A percentile compares a stretch with the other conserved stretches of the same genome.
Evolutionary conservation across 2,329 filamentous ascomycete species (phyloP).

Genomic region (Fusarium clavum): DNA sequence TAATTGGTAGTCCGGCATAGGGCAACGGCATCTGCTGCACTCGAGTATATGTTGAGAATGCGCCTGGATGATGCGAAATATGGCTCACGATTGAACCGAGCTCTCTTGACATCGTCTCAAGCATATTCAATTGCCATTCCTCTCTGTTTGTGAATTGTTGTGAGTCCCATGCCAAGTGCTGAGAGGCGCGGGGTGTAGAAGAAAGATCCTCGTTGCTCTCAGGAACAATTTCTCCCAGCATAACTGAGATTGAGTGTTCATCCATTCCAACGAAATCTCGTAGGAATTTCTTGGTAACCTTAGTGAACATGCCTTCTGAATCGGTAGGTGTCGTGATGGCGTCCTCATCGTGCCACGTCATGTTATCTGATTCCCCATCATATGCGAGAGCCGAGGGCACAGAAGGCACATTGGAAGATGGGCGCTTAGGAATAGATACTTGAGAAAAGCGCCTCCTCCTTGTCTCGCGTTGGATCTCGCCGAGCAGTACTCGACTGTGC

Average conservation of each 20-base stretch:
- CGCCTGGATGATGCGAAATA: slow-evolving; percentile 82
- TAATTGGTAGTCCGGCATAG: slow-evolving; percentile 81
- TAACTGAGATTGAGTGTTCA: slow-evolving; percentile 82
- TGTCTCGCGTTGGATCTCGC: slow-evolving; percentile 91
- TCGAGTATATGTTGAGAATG: slow-evolving; percentile 83
- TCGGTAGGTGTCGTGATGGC: slow-evolving; percentile 59
- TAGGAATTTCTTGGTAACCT: slow-evolving; percentile 87
- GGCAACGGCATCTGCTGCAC: slow-evolving; percentile 74
- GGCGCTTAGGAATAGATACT: slow-evolving; percentile 55
- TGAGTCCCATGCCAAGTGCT: slow-evolving; percentile 46
- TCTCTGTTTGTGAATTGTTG: slow-evolving; percentile 52
- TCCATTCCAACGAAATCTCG: slow-evolving; percentile 92
- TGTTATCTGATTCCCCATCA: slow-evolving; percentile 53
- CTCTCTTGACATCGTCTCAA: slow-evolving; percentile 88
- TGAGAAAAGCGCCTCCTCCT: slow-evolving; percentile 73
- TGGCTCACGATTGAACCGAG: slow-evolving; percentile 86
- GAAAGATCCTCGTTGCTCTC: slow-evolving; percentile 60
- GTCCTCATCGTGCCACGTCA: slow-evolving; percentile 67
- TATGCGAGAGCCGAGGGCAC: slow-evolving; percentile 43
- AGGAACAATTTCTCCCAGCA: slow-evolving; percentile 84
- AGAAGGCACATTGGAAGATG: slow-evolving; percentile 46
- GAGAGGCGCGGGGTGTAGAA: slow-evolving; percentile 60
- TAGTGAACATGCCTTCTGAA: slow-evolving; percentile 79
- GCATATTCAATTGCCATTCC: slow-evolving; percentile 79
- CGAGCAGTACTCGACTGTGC: slow-evolving; percentile 84